Percentiles rank a stretch among this genome's conserved stretches.
These are phyloP conservation scores for Gentiana macrophylla DNA, from an alignment of 257 asterid species.

Conservation along the genomic window DNA sequence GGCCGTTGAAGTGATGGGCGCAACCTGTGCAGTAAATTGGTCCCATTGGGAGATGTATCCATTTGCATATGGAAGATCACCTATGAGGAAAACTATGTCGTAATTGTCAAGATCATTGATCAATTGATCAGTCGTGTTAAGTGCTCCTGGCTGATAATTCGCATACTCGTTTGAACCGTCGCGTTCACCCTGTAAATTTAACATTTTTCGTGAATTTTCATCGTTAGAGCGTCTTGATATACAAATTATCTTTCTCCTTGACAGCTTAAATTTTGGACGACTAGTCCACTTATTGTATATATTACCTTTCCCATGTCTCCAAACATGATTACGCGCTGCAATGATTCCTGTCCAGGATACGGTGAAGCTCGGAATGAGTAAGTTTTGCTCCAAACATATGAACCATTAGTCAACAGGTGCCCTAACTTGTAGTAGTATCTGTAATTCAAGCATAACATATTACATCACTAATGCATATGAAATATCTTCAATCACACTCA, in stretches of 20 bases:
- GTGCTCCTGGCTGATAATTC: conserved; percentile 71
- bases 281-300: too few species aligned
- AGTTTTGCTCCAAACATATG: conserved; percentile 59
- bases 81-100: conserved; percentile 42
- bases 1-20: conserved; percentile 68
- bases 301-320: background rate
- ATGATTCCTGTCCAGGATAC: background rate
- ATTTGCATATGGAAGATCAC: conserved; percentile 38
- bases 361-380: background rate
- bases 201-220: too few species aligned
- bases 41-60: conserved; percentile 82
- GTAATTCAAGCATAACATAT: conserved; percentile 2
- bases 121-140: conserved; percentile 73
- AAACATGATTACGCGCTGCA: background rate
- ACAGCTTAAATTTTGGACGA: too few species aligned
- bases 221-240: too few species aligned
- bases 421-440: conserved; percentile 72
- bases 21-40: conserved; percentile 80
- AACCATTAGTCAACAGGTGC: conserved; percentile 44
- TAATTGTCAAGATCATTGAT: conserved; percentile 44
- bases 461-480: background rate
- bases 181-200: conserved; percentile 62
- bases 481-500: too few species aligned
- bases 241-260: too few species aligned
- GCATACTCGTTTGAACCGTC: conserved; percentile 85